Base-by-base conservation (phyloP, 345 rosid species). In the Eucalyptus curtisii region DNA sequence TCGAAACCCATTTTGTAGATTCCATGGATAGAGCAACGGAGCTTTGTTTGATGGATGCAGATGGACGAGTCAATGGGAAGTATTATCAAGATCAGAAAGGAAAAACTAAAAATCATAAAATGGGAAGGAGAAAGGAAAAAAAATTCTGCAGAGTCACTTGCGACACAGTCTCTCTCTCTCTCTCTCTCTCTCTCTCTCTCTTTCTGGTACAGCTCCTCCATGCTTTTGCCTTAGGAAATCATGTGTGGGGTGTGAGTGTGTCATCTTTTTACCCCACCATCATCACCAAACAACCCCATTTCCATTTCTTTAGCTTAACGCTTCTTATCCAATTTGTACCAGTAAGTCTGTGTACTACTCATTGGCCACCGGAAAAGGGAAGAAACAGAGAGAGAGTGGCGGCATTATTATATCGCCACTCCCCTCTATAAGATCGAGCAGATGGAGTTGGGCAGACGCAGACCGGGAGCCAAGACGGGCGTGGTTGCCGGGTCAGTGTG, bases 401-500 rank as follows among this genome's bases (percentile, higher is more conserved):
- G 30, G 33, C 42, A 20, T 11, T 30, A 30, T 31, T 49, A 10
- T 49, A 81, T 31, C 85, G 17, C 76, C 86, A 2, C 57, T 13
- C 76, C 68, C 10, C 47, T 12, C n/a, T 22, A 52, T 52, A 50
- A 66, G 79, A 76, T 80, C 17, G 37, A 81, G 49, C 33, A 8
- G 89, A 92, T 93, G 96, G 94, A 93, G 88, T 89, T 85, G 91
- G 37, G 92, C 37, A 88, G 91, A 40, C 89, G 92, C 79, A 91
- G 92, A 87, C 87, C 88, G 9, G 94, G 91, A 14, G 89, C 79
- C 30, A 49, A 37, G 27, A 89, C 57, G n/a, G 48, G 55, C 91
- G 94, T 90, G 53, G 95, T 88, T 52, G 95, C 95, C 82, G 98
- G 96, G 49, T 96, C 98, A 81, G 99, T 95, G 84, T 95, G 98